Base-by-base conservation (phyloP, 2,329 filamentous ascomycete species). In the Metarhizium album region DNA sequence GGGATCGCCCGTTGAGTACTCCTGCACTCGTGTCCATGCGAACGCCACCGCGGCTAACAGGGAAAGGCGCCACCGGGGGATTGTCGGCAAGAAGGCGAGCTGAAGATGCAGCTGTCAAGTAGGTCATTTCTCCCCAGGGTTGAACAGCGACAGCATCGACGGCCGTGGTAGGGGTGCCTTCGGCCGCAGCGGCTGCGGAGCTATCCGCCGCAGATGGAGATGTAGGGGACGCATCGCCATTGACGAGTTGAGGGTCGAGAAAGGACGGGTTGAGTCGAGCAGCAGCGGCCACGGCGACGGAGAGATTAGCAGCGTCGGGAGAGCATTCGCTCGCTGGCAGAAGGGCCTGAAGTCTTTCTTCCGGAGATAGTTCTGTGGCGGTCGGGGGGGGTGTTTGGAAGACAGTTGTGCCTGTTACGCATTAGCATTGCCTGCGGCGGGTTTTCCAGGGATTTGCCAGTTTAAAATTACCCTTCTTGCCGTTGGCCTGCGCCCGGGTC, bases 261-360 rank as follows among this genome's bases (percentile, higher is more conserved):
- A 80, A 71, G 1, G 74, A 71, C 1, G 74, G 72, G 46, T 78
- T 74, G 4, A 82, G 64, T 43, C 78, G 75, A 43, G 78, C 77
- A 1, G 78, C 70, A 1, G 76, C 78, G 1, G 78, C 78, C 18
- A 74, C 78, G 1, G 78, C 78, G 52, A 80, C 76, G 1, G 75
- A 76, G 48, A 81, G 66, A 42, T 74, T 76, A 0, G 75, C 67
- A 0, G 72, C 67, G 31, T 78, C 70, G 6, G 72, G 64, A 2
- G 67, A 64, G 3, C 66, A 58, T 9, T 66, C 63, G 13, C 66
- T 65, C 6, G 58, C 60, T 6, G 67, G 67, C n/a, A 70, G 52
- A 27, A 76, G 66, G 20, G 71, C 74, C 52, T 75, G 73, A 2
- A 80, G 64, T 53, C 74, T 70, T 57, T 79, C 75, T 54, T 78